Conservation (phyloP, 192 early-diverging fungal genomes). For the Linnemannia schmuckeri region DNA sequence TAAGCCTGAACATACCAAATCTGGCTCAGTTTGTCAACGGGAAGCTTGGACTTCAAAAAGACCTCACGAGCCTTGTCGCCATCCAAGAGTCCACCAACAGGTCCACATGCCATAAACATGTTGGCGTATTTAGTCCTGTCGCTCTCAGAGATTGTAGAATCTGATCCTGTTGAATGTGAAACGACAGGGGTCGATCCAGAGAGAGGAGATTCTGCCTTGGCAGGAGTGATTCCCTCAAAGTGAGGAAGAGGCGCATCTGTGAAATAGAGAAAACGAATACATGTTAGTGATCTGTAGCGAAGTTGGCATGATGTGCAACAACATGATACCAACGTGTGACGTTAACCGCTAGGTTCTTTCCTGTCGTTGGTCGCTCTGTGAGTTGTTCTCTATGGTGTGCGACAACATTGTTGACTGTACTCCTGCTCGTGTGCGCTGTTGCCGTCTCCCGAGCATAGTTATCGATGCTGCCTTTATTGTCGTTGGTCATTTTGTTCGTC, state of each 20-base stretch:
- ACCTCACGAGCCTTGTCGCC: conserved; percentile 80
- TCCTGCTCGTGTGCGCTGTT: not conserved
- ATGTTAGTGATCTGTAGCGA: no score
- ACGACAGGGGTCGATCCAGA: conserved; percentile 11
- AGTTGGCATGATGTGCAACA: no score
- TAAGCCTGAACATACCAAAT: conserved; percentile 92
- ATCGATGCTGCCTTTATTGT: not conserved
- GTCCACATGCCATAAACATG: conserved; percentile 47
- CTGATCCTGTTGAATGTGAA: conserved; percentile 29
- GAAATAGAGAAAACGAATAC: no score
- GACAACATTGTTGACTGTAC: not conserved
- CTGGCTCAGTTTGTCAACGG: conserved; percentile 77
- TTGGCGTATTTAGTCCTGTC: conserved; percentile 49
- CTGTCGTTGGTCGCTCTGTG: no score
- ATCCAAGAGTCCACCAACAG: conserved; percentile 57
- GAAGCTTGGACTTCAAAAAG: conserved; percentile 86
- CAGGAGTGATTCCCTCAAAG: conserved; percentile 66
- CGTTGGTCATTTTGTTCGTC: not conserved
- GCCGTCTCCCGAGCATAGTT: not conserved
- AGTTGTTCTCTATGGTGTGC: no score
- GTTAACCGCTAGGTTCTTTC: no score
- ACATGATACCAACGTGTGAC: no score
- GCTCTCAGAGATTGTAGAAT: conserved; percentile 31
- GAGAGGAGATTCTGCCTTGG: conserved; percentile 17
- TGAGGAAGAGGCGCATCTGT: conserved; percentile 68